These are phyloP conservation scores for Myrica gale DNA, from an alignment of 306 rosid genomes.

Conservation along the genomic window DNA sequence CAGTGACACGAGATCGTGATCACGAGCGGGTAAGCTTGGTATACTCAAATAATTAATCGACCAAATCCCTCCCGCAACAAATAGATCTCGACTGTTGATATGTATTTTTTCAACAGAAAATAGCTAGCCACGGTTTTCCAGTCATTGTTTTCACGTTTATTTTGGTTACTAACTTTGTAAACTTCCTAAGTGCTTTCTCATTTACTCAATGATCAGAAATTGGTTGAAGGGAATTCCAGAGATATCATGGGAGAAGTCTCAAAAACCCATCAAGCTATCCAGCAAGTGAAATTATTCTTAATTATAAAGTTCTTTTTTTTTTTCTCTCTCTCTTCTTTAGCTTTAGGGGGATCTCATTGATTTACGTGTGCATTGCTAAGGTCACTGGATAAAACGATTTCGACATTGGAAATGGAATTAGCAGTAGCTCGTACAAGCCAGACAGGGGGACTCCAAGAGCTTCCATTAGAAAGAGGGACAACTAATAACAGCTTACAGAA, in stretches of 20 bases:
- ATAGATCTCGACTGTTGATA: no score
- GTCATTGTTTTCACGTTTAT: no score
- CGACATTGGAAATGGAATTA: constrained; percentile 68
- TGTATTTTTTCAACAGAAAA: no score
- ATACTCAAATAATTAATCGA: neutral
- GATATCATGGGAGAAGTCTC: constrained; percentile 67
- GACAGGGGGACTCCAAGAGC: constrained; percentile 22
- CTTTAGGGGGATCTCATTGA: neutral
- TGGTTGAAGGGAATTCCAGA: constrained; percentile 53
- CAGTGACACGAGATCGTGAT: constrained; percentile 31
- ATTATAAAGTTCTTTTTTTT: neutral
- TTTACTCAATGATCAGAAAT: constrained; percentile 38
- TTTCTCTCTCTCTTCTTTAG: neutral
- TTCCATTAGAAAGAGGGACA: constrained; percentile 8
- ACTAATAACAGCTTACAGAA: constrained; percentile 35
- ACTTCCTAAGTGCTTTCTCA: neutral
- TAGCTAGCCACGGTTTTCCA: no score
- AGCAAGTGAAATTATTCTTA: constrained; percentile 34
- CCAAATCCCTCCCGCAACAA: neutral
- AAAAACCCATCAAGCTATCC: constrained; percentile 78
- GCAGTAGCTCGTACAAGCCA: constrained; percentile 50
- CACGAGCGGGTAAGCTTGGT: constrained; percentile 41
- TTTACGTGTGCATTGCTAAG: constrained; percentile 31
- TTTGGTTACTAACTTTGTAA: neutral
- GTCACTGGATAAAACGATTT: constrained; percentile 71